Evolutionary conservation across 495 filamentous ascomycete species (phyloP).

Genomic region (Amphirosellinia nigrospora): DNA sequence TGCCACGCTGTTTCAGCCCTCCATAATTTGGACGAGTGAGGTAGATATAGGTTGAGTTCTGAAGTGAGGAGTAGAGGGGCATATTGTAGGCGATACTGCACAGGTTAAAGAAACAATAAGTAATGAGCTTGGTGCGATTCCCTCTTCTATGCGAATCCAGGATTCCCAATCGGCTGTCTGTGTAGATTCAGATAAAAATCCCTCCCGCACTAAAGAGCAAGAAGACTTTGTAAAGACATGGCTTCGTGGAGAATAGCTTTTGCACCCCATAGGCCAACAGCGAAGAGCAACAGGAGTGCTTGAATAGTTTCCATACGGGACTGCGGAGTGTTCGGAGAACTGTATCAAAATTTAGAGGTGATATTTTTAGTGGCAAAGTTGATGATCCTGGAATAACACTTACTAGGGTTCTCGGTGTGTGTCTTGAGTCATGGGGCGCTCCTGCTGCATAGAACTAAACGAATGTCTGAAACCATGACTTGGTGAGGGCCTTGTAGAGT

Average conservation of each 20-base stretch:
- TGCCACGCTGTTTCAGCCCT: constrained; percentile 56
- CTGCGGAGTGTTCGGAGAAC: constrained; percentile 58
- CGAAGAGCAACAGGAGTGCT: constrained; percentile 61
- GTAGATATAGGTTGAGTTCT: constrained; percentile 66
- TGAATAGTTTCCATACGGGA: constrained; percentile 63
- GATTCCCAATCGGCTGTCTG: constrained; percentile 60
- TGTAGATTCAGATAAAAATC: constrained; percentile 49
- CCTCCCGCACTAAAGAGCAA: constrained; percentile 62
- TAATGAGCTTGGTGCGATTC: constrained; percentile 62
- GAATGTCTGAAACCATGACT: constrained; percentile 58
- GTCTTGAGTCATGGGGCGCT: constrained; percentile 58
- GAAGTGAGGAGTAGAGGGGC: constrained; percentile 65
- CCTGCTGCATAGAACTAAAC: constrained; percentile 57
- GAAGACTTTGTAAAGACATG: constrained; percentile 57
- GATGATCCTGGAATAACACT: constrained; percentile 26
- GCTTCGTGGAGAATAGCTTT: constrained; percentile 64
- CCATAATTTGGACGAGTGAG: constrained; percentile 60
- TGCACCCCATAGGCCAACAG: constrained; percentile 62
- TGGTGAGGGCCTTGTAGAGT: constrained; percentile 57
- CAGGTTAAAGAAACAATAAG: constrained; percentile 65
- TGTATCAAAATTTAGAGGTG: constrained; percentile 28
- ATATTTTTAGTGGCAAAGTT: constrained; percentile 28
- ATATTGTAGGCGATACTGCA: constrained; percentile 65
- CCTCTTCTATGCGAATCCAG: constrained; percentile 63
- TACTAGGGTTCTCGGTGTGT: constrained; percentile 60